Evolutionary conservation across 2,329 filamentous ascomycete species (phyloP), one percentile per base, ranked within the genome.

Genomic region (Colletotrichum abscissum): DNA sequence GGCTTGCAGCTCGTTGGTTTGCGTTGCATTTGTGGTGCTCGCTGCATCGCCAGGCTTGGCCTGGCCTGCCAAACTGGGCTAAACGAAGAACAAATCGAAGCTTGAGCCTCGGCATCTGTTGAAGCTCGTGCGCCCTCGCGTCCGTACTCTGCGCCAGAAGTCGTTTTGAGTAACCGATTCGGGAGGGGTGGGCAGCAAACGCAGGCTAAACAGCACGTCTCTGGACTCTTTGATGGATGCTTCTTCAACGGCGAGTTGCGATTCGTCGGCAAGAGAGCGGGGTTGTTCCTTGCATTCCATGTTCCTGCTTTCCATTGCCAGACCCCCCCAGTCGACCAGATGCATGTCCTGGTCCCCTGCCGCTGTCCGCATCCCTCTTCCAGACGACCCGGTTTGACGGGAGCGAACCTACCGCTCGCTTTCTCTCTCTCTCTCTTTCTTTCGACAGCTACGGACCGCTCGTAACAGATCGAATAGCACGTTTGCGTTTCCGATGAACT

Each of bases 31-130:
- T 57, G 65, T 42, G 69, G 65, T 54, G n/a, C 56, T 68, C 26
- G 58, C 58, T 69, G 58, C 65, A 28, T 72, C 56, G 54, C 66
- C 54, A 60, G 42, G 65, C 69, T 63, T 69, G 64, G 64, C 66
- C 42, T 69, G 19, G 33, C 57, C 35, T 8, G 28, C 26, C 26
- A 58, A 28, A 42, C 26, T 57, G 52, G 38, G 54, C 54, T 46
- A 9, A 52, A 35, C 16, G 22, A 55, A 56, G 55, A 26, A 26
- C 33, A 46, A 65, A 11, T 42, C 24, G 66, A 64, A 59, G 56
- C 59, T 46, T 55, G 62, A 66, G 52, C 71, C 71, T 73, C 71
- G 71, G 71, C 67, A 73, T 73, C 60, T 62, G 60, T 22, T 60
- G 49, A 73, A 73, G 67, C 71, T 73, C 71, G 71, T 73, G 71